Percentiles rank a stretch among this genome's conserved stretches.
Conservation (phyloP, 306 rosid genomes). For the Acacia confusa region DNA sequence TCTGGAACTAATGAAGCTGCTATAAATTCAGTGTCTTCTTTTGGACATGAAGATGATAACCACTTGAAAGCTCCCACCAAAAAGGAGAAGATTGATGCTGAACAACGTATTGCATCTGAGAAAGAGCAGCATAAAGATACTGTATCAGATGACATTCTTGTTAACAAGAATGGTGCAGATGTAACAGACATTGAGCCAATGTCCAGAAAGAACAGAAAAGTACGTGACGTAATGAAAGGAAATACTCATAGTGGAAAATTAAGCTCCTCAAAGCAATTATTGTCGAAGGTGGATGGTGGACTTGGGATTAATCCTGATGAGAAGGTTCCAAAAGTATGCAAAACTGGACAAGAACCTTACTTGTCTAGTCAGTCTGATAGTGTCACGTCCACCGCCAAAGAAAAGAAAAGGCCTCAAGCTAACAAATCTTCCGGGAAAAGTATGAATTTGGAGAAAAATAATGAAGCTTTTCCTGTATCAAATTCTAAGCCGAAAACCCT, state of each 20-base stretch:
- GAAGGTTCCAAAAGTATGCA: slow-evolving; percentile 38
- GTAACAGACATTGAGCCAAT: slow-evolving; percentile 11
- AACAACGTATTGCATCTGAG: slow-evolving; percentile 22
- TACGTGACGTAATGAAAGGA: slow-evolving; percentile 11
- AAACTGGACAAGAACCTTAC: slow-evolving; percentile 32
- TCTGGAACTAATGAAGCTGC: slow-evolving; percentile 21
- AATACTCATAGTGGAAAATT: slow-evolving; percentile 24
- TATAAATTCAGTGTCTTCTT: slow-evolving; percentile 1
- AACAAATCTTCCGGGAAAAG: slow-evolving; percentile 37
- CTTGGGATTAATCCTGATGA: slow-evolving; percentile 34
- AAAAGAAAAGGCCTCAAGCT: slow-evolving; percentile 34
- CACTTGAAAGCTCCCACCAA: slow-evolving; percentile 14
- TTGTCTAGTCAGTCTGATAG: slow-evolving; percentile 43
- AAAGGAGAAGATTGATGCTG: slow-evolving; percentile 4
- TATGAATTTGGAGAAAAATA: slow-evolving; percentile 27
- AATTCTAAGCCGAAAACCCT: slow-evolving; percentile 36
- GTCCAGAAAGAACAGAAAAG: slow-evolving; percentile 19
- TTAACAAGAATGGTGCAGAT: slow-evolving; percentile 20
- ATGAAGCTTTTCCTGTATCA: slow-evolving; percentile 35
- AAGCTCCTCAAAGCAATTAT: slow-evolving; percentile 27
- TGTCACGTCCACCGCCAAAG: slow-evolving; percentile 34
- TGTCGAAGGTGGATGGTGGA: slow-evolving; percentile 28
- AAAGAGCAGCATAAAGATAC: slow-evolving; percentile 27
- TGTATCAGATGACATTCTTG: slow-evolving; percentile 26
- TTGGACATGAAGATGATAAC: slow-evolving; percentile 25